Percentiles rank a stretch among this genome's conserved stretches.
These are phyloP conservation scores for Umbelopsis sp. DNA, from an alignment of 192 early-diverging fungal genomes.

Conservation along the genomic window DNA sequence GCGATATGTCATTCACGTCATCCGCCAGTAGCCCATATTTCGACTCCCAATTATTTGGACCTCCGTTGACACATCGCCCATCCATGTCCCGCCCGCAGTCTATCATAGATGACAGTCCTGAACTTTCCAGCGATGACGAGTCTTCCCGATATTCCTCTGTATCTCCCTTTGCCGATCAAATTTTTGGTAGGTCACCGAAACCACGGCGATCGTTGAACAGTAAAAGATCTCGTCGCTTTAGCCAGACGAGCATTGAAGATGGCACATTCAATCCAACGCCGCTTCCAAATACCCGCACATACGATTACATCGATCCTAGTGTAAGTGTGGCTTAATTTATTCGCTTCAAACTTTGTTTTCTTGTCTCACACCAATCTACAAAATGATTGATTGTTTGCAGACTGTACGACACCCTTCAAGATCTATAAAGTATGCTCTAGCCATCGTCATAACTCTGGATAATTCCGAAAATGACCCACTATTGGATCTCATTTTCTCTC, in stretches of 20 bases:
- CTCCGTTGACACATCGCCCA: conserved; percentile 9
- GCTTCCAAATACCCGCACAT: conserved; percentile 44
- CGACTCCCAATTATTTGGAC: conserved; percentile 2
- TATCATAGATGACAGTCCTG: conserved; percentile 25
- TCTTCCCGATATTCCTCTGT: conserved; percentile 25
- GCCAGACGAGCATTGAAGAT: conserved; percentile 61
- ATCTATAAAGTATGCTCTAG: conserved; percentile 55
- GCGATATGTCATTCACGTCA: conserved; percentile 43
- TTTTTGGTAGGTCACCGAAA: conserved; percentile 36
- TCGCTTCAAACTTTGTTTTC: neutral
- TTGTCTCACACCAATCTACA: too few relatives aligned
- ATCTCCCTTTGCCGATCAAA: conserved; percentile 13
- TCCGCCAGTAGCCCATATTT: conserved; percentile 19
- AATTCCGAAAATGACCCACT: conserved; percentile 42
- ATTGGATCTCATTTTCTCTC: conserved; percentile 59
- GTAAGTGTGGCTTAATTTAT: neutral
- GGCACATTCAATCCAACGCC: conserved; percentile 59
- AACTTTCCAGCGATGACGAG: conserved; percentile 31
- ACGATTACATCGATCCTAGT: neutral
- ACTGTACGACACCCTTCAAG: conserved; percentile 44
- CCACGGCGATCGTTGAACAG: conserved; percentile 36
- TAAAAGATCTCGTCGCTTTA: conserved; percentile 48
- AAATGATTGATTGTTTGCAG: neutral
- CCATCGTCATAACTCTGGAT: conserved; percentile 53
- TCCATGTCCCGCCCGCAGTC: conserved; percentile 11